These are phyloP conservation scores for Rhizopogon parksii DNA, from an alignment of 1,284 basidiomycete genomes.

Conservation along the genomic window DNA sequence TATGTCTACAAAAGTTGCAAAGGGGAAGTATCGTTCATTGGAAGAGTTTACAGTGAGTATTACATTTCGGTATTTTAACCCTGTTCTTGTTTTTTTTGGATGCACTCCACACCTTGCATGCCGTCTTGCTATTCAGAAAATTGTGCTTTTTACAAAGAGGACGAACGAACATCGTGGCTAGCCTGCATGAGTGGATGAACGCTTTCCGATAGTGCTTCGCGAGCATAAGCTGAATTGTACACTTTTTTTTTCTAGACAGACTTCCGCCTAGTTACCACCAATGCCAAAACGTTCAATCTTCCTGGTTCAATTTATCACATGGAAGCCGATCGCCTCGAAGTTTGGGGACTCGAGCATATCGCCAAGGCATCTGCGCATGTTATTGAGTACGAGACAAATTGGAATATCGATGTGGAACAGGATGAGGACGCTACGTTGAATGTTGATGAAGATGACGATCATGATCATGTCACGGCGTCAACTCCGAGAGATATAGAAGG, in stretches of 20 bases:
- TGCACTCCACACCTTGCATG: background rate
- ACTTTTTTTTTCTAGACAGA: conserved; percentile 43
- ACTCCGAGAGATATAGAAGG: conserved; percentile 39
- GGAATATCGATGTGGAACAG: conserved; percentile 73
- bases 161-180: background rate
- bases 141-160: background rate
- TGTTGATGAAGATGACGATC: conserved; percentile 37
- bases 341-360: conserved; percentile 66
- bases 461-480: conserved; percentile 16
- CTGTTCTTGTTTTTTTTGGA: background rate
- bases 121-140: background rate
- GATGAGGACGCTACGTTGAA: conserved; percentile 54
- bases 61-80: background rate
- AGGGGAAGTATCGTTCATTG: conserved; percentile 62
- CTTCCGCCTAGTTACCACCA: conserved; percentile 62
- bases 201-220: background rate
- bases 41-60: conserved; percentile 67
- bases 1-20: conserved; percentile 60
- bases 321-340: conserved; percentile 64
- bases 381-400: conserved; percentile 73
- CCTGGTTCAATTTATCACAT: conserved; percentile 62
- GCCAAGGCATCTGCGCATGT: conserved; percentile 60
- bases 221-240: background rate
- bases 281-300: conserved; percentile 70
- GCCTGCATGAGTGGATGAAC: background rate